Base-by-base conservation (phyloP, 805 yeast genomes). In the Starmerella vaccinii region DNA sequence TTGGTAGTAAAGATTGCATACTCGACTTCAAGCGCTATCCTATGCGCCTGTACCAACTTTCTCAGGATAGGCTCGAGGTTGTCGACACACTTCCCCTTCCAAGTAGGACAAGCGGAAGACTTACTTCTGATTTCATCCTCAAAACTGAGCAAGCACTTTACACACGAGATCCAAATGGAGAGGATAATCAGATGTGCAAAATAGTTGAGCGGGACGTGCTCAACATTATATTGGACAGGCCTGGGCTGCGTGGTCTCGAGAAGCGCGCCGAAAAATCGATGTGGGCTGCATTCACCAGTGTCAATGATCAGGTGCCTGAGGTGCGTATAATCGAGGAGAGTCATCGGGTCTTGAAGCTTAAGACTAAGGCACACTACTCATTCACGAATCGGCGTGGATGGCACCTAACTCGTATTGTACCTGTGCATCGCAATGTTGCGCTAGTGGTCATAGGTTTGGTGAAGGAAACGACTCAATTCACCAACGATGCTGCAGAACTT, bases 81-180 rank as follows among this genome's bases (percentile, higher is more conserved):
- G 49, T 24, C 3, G 54, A 51, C 18, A 15, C 29, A 9, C 32
- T 47, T n/a, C 47, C 48, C 10, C 15, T 29, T 4, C 46, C 53
- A 16, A 48, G 45, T 19, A 45, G 13, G 1, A 29, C 19, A 2
- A 47, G 39, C n/a, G 30, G 47, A 5, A 47, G 49, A 41, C 37
- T 46, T 19, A 34, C 50, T 1, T 5, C 23, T 4, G 57, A 55
- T 29, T 55, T 55, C 39, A 16, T 55, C 42, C 51, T 55, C 16
- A 55, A 53, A 32, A 53, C 57, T 15, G 53, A 51, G 30, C 45
- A 42, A 29, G 57, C 55, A 4, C 30, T 55, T 22, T 55, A 54
- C 41, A 54, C 56, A 13, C 54, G 58, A 23, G 51, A 54, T n/a
- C 51, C 55, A 5, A 55, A 55, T 30, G 57, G 57, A 16, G 57